Evolutionary conservation across 257 asterid genomes (phyloP), one percentile per base, ranked within the genome.

Genomic region (Lantana camara): DNA sequence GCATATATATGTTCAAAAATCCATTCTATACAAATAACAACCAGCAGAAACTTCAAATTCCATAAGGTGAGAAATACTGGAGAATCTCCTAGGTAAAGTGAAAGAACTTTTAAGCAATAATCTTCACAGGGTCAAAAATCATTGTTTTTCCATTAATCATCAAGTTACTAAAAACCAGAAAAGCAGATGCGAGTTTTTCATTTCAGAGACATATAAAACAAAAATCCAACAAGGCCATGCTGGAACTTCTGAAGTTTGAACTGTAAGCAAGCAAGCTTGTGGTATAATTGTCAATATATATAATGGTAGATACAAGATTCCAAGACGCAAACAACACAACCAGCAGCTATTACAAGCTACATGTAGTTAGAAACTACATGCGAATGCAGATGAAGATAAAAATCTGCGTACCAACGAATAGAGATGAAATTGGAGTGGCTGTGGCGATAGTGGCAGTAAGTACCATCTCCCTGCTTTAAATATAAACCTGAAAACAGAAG

Each of bases 381-480:
- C 38, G 21, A 16, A 30, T 22, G 42, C 7, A 16, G 10, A 14
- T 61, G 21, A 41, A 16, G 49, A 47, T 20, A 40, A n/a, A 35
- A n/a, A 48, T 42, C 14, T 2, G 46, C 76, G 46, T 65, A 87
- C 91, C 87, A 57, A 76, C 42, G 19, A 79, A 47, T 41, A 52
- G 65, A n/a, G 83, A 55, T 20, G 77, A 49, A 27, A 78, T 29
- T 4, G 95, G 67, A 53, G n/a, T n/a, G n/a, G n/a, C n/a, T n/a
- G 64, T 37, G 23, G 69, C 60, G 47, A 71, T 53, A 54, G 83
- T 69, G 53, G 87, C 79, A 64, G 70, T 70, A 55, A 72, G 69
- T 4, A 84, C 56, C 90, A 86, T 79, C 68, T 51, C 64, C 66
- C 54, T 40, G 51, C 59, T 45, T 47, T 20, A 63, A 15, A 5